Evolutionary conservation across 73 alveolate genomes (phyloP).

Genomic region (Loxodes magnus): DNA sequence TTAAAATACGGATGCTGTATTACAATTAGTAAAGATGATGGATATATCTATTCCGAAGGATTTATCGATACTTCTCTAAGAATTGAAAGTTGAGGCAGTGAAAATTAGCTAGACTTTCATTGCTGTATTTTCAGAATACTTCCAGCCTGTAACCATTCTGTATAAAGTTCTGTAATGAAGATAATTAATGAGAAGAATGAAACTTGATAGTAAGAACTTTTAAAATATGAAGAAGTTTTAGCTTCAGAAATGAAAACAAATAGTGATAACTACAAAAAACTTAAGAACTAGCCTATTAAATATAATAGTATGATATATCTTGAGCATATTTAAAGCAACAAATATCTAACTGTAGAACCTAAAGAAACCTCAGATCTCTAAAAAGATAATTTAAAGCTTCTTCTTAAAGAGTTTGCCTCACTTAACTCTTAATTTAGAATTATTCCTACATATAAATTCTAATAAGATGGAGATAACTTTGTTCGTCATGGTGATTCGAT

Average conservation of each 20-base stretch:
- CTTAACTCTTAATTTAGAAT: conserved; percentile 20
- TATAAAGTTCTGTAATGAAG: no score
- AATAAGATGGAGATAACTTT: conserved; percentile 5
- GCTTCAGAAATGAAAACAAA: conserved; percentile 6
- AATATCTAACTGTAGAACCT: neutral
- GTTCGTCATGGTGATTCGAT: conserved; percentile 2
- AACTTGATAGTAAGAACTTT: no score
- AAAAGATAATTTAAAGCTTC: conserved; percentile 23
- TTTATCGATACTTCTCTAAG: neutral
- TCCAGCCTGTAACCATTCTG: conserved; percentile 8
- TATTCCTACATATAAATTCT: conserved; percentile 9
- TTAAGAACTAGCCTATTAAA: neutral
- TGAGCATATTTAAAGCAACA: conserved; percentile 10
- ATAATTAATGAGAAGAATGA: no score
- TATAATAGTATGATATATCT: neutral
- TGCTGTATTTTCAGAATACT: conserved; percentile 5
- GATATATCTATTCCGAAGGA: conserved; percentile 11
- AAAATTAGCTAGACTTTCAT: neutral
- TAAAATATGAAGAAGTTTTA: neutral
- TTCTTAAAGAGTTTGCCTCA: conserved; percentile 22
- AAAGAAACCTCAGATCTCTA: conserved; percentile 20
- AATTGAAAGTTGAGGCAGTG: neutral
- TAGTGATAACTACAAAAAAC: neutral
- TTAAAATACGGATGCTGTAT: no score
- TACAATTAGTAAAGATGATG: no score